Evolutionary conservation across 371 early-diverging fungal species (phyloP), one percentile per base, ranked within the genome.

Genomic region (Caulochytrium protostelioides): DNA sequence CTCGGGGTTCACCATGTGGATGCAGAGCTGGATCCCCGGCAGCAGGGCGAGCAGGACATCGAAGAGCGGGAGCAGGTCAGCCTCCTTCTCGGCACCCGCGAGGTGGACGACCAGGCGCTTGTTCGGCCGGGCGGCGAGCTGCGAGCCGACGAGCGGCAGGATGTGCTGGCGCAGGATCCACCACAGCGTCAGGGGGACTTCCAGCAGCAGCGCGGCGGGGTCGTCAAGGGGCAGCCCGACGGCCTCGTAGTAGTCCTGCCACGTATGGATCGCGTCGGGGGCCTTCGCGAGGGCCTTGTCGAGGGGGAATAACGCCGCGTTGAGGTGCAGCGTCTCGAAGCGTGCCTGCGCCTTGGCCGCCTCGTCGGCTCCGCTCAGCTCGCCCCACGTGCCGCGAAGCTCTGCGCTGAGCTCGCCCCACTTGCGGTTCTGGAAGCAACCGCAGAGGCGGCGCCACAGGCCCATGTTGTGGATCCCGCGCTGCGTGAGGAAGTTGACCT

Each of bases 1-100:
- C 32, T 42, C 35, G 1, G 54, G 54, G 16, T 52, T 52, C 23
- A 60, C 41, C 53, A 60, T 50, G 50, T 60, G 56, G 34, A 60
- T 39, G 28, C 42, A 32, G 12, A 60, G 35, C 37, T 60, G 52
- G 27, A 51, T 49, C 30, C 49, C 45, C n/a, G 61, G 61, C 20
- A 56, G 40, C 30, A 60, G 39, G 28, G 57, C 42, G 4, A 55
- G 42, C 18, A 59, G 47, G 25, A 32, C 28, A 29, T 54, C 52
- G 37, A 48, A 55, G 24, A 53, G 22, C 7, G 45, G 49, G 20
- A 47, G 22, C 8, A 54, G 38, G 32, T 60, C 61, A 23, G 56
- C 55, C 39, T 60, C 61, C 16, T 50, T 47, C 30, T 52, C 54
- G 19, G 46, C 44, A 2, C 55, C 56, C 13, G 49, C 35, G 8